phyloP scores from a whole-genome alignment of 1,139 yeast species.

The Pichia sp. region DNA sequence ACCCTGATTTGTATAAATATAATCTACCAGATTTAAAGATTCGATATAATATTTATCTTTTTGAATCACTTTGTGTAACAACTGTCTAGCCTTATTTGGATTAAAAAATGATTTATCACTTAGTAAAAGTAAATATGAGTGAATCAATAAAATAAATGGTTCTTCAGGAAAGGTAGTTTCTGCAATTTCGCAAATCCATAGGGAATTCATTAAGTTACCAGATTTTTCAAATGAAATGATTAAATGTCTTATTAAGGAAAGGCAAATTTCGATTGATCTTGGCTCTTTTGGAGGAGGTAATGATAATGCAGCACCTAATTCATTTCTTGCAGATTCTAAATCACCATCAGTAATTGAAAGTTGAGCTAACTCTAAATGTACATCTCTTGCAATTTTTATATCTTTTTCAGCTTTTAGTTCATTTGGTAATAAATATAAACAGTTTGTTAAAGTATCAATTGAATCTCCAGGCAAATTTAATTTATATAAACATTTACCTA shows the following conservation, averaged over 20 bases:
- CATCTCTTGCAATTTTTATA: slow-evolving; percentile 43
- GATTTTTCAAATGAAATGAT: slow-evolving; percentile 46
- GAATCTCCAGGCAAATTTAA: slow-evolving; percentile 42
- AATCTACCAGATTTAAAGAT: slow-evolving; percentile 3
- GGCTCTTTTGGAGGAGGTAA: slow-evolving; percentile 44
- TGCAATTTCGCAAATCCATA: slow-evolving; percentile 44
- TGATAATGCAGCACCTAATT: slow-evolving; percentile 43
- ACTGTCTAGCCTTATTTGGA: slow-evolving; percentile 33
- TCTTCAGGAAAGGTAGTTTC: slow-evolving; percentile 39
- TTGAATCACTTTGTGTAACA: slow-evolving; percentile 32
- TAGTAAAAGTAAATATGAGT: slow-evolving; percentile 41
- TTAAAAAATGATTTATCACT: slow-evolving; percentile 26
- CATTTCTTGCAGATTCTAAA: slow-evolving; percentile 41
- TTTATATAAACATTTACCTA: slow-evolving; percentile 40
- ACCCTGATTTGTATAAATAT: slow-evolving; percentile 19
- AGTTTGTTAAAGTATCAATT: slow-evolving; percentile 38
- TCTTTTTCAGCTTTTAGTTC: slow-evolving; percentile 36
- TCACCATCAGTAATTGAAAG: slow-evolving; percentile 47
- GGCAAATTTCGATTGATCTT: slow-evolving; percentile 24
- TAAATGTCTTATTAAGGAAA: slow-evolving; percentile 47
- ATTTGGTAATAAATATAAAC: slow-evolving; percentile 32
- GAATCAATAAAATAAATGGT: slow-evolving; percentile 41
- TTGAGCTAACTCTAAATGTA: slow-evolving; percentile 50
- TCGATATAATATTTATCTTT: slow-evolving; percentile 18
- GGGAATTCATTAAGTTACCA: slow-evolving; percentile 42